Evolutionary conservation across 2,329 filamentous ascomycete species (phyloP), one percentile per base, ranked within the genome.

Genomic region (Tolypocladium amazonense): DNA sequence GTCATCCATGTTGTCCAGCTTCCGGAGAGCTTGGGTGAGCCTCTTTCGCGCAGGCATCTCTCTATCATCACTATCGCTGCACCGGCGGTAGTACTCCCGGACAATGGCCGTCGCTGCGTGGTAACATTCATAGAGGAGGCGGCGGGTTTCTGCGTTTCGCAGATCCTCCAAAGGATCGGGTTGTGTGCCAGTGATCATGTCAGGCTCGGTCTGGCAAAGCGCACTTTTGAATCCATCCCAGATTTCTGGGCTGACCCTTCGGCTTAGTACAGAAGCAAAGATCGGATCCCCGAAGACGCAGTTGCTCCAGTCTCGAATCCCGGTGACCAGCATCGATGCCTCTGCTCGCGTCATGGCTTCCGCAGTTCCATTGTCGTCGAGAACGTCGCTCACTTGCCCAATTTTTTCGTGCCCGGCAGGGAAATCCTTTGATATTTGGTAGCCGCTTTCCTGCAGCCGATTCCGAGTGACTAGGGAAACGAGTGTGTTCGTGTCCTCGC

Each of bases 211-310:
- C n/a, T 63, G 60, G 30, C 58, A 37, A 1, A 65, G 41, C 14
- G 59, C 60, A 23, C 65, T 67, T 38, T 71, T 69, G 65, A 81
- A 84, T 1, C 82, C 82, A 35, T 70, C 69, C 33, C 81, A 68
- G 39, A 85, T 79, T 0, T 76, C 74, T 15, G 72, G 65, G 5
- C 73, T 77, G 0, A 78, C 73, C 23, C 73, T 68, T 18, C 77
- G 73, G 64, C 73, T 76, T 63, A 86, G 82, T 8, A 75, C 74
- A 3, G 72, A 74, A 2, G 79, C 76, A 56, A 87, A 73, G 2
- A 86, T 67, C 0, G 83, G 82, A 62, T 87, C 84, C 14, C 83
- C 84, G 63, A 87, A 86, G 14, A 85, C 64, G 52, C 80, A 79
- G 60, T 78, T 80, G 61, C 80, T 80, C 83, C 83, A 87, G 70